These are phyloP conservation scores for Pseudogymnoascus sp. DNA, from an alignment of 2,329 filamentous ascomycete genomes.

Conservation along the genomic window DNA sequence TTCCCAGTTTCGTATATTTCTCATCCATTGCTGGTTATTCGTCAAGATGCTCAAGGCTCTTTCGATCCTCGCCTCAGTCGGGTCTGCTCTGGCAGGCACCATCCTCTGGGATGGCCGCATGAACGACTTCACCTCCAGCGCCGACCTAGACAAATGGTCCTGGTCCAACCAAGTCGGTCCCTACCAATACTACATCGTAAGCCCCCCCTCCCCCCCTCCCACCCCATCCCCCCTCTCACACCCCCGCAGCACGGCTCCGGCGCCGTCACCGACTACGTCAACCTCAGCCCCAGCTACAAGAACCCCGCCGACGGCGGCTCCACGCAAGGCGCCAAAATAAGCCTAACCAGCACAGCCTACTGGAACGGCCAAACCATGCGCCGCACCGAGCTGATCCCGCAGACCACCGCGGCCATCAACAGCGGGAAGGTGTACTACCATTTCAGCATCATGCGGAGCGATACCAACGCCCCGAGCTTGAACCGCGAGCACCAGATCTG, in stretches of 20 bases:
- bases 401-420: conserved; percentile 56
- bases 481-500: conserved; percentile 58
- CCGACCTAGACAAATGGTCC: conserved; percentile 53
- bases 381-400: conserved; percentile 64
- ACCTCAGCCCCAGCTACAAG: conserved; percentile 41
- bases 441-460: conserved; percentile 54
- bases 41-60: not conserved
- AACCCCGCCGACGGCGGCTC: conserved; percentile 47
- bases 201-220: conserved; percentile 1
- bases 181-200: conserved; percentile 64
- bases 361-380: conserved; percentile 69
- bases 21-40: not conserved
- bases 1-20: not conserved
- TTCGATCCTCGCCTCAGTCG: conserved; percentile 17
- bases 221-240: not conserved
- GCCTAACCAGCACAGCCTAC: conserved; percentile 52
- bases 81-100: conserved; percentile 31
- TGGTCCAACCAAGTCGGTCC: conserved; percentile 60
- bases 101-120: conserved; percentile 59
- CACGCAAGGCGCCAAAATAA: conserved; percentile 59
- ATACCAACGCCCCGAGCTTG: conserved; percentile 50
- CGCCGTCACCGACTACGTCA: conserved; percentile 28
- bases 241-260: conserved; percentile 45
- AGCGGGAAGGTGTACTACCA: conserved; percentile 60
- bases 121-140: conserved; percentile 46